Evolutionary conservation across 257 asterid species (phyloP).

Genomic region (Forsythia suspensa): DNA sequence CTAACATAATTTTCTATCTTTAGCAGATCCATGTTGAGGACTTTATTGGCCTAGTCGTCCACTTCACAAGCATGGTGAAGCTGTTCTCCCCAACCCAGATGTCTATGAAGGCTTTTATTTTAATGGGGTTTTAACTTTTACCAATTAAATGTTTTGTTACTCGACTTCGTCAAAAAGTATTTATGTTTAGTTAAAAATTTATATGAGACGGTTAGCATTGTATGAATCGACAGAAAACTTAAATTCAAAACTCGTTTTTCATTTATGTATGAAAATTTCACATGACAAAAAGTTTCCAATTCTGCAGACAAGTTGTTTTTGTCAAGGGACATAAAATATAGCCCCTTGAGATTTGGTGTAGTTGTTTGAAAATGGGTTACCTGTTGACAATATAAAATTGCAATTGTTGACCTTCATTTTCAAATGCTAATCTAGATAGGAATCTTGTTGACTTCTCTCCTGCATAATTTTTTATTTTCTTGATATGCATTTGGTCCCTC

Average conservation of each 20-base stretch:
- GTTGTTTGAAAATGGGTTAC: slow-evolving; percentile 23
- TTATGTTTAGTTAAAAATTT: background rate
- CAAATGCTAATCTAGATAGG: slow-evolving; percentile 29
- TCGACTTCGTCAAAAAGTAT: background rate
- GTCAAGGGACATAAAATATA: background rate
- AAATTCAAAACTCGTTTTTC: too few species aligned
- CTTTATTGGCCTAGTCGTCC: slow-evolving; percentile 2
- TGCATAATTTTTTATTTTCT: slow-evolving; percentile 23
- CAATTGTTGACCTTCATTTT: slow-evolving; percentile 38
- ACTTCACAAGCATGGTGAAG: background rate
- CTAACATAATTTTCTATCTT: slow-evolving; percentile 15
- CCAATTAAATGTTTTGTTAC: too few species aligned
- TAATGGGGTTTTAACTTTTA: background rate
- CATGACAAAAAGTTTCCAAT: background rate
- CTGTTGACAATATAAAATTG: slow-evolving; percentile 24
- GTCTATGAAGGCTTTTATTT: too few species aligned
- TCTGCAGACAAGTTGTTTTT: background rate
- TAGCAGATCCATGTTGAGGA: slow-evolving; percentile 3
- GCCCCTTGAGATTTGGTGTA: slow-evolving; percentile 17
- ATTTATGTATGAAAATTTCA: too few species aligned
- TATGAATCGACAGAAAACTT: background rate
- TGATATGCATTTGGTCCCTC: slow-evolving; percentile 21
- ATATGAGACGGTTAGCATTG: background rate
- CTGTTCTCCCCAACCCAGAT: too few species aligned
- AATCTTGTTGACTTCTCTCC: slow-evolving; percentile 56